Evolutionary conservation across 1,139 yeast species (phyloP), one percentile per base, ranked within the genome.

Genomic region (Suhomyces choctaworum): DNA sequence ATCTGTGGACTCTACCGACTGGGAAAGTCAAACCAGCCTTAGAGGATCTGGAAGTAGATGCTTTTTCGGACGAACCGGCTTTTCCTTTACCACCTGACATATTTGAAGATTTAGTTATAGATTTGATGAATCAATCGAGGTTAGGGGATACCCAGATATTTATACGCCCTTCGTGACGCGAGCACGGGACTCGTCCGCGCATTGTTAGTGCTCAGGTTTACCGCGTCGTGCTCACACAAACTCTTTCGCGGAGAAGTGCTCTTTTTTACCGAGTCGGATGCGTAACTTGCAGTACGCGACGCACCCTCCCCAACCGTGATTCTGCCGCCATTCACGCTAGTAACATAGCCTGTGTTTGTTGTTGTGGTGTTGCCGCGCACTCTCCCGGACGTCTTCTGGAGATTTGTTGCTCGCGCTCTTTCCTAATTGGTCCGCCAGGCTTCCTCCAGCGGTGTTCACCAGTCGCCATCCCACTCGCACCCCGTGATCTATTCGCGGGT

Each of bases 11-110:
- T 68, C 77, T 69, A 56, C 77, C 76, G 50, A 71, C 76, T 61
- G 77, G 77, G 75, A 70, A 70, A 45, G 74, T 70, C 58, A 70
- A 69, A 50, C 76, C 76, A 47, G 77, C 77, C 62, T 71, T 70
- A 41, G 76, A 67, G 32, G 76, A 70, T 70, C 77, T 70, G 39
- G 76, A 67, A 52, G 75, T 70, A 46, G 76, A 70, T 46, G 75
- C 76, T 59, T 70, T 71, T 60, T 70, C 76, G 51, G 73, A 51
- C 45, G 75, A 63, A 50, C 75, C 73, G 57, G 75, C 75, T 64
- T 70, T 70, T 48, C 76, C 76, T 68, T 70, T 70, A 60, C 76
- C 76, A 56, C 76, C 76, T 51, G 76, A 70, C 76, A 70, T 70
- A 58, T 39, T 47, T 42, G 40, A 44, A 39, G n/a, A 21, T 22